These are phyloP conservation scores for Kregervanrija pseudodelftensis DNA, from an alignment of 805 yeast genomes.

Conservation along the genomic window DNA sequence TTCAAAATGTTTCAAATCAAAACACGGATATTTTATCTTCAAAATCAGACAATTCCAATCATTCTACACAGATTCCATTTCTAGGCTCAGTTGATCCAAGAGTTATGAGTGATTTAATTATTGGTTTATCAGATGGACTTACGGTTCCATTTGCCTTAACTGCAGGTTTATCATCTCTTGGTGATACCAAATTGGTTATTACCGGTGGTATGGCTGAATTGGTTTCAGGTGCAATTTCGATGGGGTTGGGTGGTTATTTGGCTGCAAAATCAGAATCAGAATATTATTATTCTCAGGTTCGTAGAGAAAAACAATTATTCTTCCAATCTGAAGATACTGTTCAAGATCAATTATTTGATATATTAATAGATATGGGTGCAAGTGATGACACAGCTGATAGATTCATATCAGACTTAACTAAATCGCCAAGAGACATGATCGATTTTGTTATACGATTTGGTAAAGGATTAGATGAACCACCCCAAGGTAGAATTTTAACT, in stretches of 20 bases:
- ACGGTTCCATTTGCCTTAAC: slow-evolving; percentile 99
- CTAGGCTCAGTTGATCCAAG: slow-evolving; percentile 73
- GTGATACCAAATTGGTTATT: slow-evolving; percentile 82
- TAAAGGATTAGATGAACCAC: slow-evolving; percentile 92
- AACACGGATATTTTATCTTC: not conserved
- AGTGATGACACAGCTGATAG: slow-evolving; percentile 65
- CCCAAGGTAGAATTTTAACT: slow-evolving; percentile 81
- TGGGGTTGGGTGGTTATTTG: slow-evolving; percentile 95
- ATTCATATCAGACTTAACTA: slow-evolving; percentile 73
- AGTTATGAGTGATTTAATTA: slow-evolving; percentile 86
- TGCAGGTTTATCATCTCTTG: slow-evolving; percentile 89
- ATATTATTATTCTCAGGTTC: slow-evolving; percentile 65
- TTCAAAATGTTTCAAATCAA: not conserved
- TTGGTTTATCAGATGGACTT: slow-evolving; percentile 91
- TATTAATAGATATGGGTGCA: slow-evolving; percentile 66
- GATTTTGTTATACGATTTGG: slow-evolving; percentile 85
- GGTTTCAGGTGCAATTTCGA: slow-evolving; percentile 92
- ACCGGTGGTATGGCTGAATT: slow-evolving; percentile 98
- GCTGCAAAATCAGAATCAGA: slow-evolving; percentile 90
- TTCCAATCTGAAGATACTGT: slow-evolving; percentile 58
- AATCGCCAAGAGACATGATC: slow-evolving; percentile 69
- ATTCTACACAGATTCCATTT: slow-evolving; percentile 14
- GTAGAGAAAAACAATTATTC: slow-evolving; percentile 59
- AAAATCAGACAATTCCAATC: not conserved
- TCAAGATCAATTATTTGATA: slow-evolving; percentile 75